phyloP scores from a whole-genome alignment of 2,329 filamentous ascomycete species.

The Fusarium fracticaudum region DNA sequence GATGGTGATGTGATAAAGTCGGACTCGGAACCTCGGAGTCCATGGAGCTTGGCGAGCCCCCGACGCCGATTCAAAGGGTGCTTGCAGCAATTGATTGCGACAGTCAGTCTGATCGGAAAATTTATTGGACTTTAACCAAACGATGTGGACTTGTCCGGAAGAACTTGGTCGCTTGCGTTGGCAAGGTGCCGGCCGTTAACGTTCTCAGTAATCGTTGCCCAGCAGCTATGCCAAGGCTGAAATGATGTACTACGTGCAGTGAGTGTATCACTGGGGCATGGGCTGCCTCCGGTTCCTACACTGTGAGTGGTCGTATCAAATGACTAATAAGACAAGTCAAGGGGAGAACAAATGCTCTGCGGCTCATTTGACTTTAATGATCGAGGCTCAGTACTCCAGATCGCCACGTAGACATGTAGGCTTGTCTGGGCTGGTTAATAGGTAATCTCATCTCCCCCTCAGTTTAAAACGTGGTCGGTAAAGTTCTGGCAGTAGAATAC shows the following conservation, averaged over 20 bases:
- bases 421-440: neutral
- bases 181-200: conserved; percentile 34
- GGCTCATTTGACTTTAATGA: neutral
- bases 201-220: conserved; percentile 26
- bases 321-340: conserved; percentile 7
- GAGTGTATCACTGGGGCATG: conserved; percentile 2
- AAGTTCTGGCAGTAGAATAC: conserved; percentile 12
- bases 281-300: conserved; percentile 26
- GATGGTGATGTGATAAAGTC: neutral
- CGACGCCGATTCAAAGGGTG: conserved; percentile 6
- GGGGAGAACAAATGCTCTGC: neutral
- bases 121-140: conserved; percentile 5
- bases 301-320: conserved; percentile 6
- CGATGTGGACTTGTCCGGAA: conserved; percentile 20
- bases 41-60: conserved; percentile 10
- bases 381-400: conserved; percentile 11
- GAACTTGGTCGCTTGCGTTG: conserved; percentile 34
- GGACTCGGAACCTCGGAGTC: conserved; percentile 15
- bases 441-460: conserved; percentile 2
- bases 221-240: conserved; percentile 33
- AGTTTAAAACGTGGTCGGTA: conserved; percentile 15
- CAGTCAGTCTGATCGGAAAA: neutral
- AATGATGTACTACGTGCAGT: conserved; percentile 13
- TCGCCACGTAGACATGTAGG: neutral
- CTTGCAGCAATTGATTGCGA: conserved; percentile 1